These are phyloP conservation scores for Psilocybe tampanensis DNA, from an alignment of 768 basidiomycete species.

Conservation along the genomic window DNA sequence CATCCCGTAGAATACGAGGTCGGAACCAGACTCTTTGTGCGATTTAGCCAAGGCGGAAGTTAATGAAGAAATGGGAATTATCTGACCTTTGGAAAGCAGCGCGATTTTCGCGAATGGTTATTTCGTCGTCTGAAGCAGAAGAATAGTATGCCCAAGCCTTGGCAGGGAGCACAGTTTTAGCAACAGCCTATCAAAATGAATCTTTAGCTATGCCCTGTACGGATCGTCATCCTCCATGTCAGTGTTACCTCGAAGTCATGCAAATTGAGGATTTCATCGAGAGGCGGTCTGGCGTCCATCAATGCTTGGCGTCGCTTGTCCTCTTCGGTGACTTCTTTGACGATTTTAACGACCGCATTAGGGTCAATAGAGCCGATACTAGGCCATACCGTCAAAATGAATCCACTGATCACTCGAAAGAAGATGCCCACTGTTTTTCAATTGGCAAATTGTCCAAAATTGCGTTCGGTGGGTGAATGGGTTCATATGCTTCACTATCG, in stretches of 20 bases:
- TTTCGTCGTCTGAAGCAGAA: constrained; percentile 96
- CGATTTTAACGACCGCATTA: constrained; percentile 62
- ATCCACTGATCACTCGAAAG: neutral
- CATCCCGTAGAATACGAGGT: constrained; percentile 82
- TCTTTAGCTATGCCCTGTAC: constrained; percentile 9
- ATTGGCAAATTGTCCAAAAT: constrained; percentile 75
- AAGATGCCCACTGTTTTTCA: constrained; percentile 71
- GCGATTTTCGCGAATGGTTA: constrained; percentile 88
- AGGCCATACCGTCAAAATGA: neutral
- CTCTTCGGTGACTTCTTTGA: constrained; percentile 64
- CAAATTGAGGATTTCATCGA: constrained; percentile 82
- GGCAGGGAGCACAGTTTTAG: constrained; percentile 73
- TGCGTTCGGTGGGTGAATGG: constrained; percentile 86
- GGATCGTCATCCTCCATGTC: too few relatives aligned
- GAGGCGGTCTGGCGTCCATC: constrained; percentile 63
- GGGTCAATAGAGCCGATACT: constrained; percentile 76
- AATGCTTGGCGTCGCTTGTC: constrained; percentile 72
- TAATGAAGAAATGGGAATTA: constrained; percentile 39
- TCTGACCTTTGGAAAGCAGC: constrained; percentile 92
- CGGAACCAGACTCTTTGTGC: constrained; percentile 85
- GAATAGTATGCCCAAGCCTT: constrained; percentile 98
- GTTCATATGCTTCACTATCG: constrained; percentile 75
- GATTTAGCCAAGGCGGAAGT: constrained; percentile 10
- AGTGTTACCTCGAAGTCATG: constrained; percentile 88
- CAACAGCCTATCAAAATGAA: constrained; percentile 60